Evolutionary conservation across 331 rosid genomes (phyloP).

Genomic region (Quercus phellos): DNA sequence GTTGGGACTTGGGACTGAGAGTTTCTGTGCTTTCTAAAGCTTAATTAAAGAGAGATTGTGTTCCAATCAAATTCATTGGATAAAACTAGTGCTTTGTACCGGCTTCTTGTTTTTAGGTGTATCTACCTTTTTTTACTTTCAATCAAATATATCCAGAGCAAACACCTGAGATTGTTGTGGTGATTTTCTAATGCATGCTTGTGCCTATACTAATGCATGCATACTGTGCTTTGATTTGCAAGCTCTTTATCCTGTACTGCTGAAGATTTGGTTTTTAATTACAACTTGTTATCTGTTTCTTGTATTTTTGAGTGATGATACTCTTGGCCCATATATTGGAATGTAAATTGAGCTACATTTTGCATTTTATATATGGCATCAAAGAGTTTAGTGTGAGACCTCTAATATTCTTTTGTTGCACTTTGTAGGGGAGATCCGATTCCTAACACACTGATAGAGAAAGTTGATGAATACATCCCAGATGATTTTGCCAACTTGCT

Average conservation of each 20-base stretch:
- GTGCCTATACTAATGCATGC: neutral
- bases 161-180: neutral
- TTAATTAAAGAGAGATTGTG: neutral
- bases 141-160: neutral
- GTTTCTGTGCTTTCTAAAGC: neutral
- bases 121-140: neutral
- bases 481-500: constrained; percentile 57
- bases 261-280: neutral
- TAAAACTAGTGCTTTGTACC: neutral
- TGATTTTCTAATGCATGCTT: neutral
- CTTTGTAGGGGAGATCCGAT: constrained; percentile 82
- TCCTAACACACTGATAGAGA: constrained; percentile 66
- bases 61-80: neutral
- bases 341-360: neutral
- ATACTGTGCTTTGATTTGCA: neutral
- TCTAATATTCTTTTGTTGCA: constrained; percentile 24
- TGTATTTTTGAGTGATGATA: neutral
- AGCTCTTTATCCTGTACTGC: neutral
- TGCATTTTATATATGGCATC: neutral
- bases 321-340: neutral
- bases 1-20: neutral
- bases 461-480: constrained; percentile 73
- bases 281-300: neutral
- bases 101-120: neutral
- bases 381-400: neutral